Evolutionary conservation across 805 yeast genomes (phyloP).

Genomic region (Saccharomycopsis selenospora): DNA sequence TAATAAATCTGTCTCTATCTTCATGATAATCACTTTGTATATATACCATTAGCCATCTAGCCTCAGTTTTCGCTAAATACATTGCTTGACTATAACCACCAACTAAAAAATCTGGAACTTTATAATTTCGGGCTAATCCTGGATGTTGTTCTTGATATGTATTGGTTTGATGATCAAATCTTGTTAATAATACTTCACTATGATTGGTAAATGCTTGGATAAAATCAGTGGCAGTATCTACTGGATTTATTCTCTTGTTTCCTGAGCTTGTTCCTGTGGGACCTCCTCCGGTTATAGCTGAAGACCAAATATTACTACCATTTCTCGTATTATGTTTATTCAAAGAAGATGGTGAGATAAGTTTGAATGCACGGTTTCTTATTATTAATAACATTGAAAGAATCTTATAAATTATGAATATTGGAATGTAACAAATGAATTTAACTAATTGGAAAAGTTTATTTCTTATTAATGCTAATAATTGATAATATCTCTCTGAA

Average conservation of each 20-base stretch:
- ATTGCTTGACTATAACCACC: conserved; percentile 81
- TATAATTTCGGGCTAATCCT: conserved; percentile 25
- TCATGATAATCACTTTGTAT: conserved; percentile 70
- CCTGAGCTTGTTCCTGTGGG: background rate
- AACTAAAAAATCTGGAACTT: conserved; percentile 38
- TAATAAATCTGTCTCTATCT: conserved; percentile 45
- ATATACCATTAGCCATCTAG: conserved; percentile 65
- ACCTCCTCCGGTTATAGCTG: background rate
- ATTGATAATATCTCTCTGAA: background rate
- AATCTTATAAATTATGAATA: background rate
- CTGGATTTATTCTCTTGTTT: conserved; percentile 38
- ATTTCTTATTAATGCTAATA: background rate
- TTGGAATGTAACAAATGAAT: background rate
- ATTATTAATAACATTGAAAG: background rate
- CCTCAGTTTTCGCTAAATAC: conserved; percentile 58
- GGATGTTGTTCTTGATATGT: conserved; percentile 10
- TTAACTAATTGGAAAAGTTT: background rate
- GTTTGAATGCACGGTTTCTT: background rate
- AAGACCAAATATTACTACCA: background rate
- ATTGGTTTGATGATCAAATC: conserved; percentile 8
- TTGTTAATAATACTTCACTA: conserved; percentile 25
- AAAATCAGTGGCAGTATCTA: conserved; percentile 45
- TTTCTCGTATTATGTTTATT: background rate
- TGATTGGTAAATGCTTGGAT: conserved; percentile 45
- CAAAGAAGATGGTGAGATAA: background rate